Conservation (phyloP, 2,329 filamentous ascomycete species). For the Aspergillus glaucus region DNA sequence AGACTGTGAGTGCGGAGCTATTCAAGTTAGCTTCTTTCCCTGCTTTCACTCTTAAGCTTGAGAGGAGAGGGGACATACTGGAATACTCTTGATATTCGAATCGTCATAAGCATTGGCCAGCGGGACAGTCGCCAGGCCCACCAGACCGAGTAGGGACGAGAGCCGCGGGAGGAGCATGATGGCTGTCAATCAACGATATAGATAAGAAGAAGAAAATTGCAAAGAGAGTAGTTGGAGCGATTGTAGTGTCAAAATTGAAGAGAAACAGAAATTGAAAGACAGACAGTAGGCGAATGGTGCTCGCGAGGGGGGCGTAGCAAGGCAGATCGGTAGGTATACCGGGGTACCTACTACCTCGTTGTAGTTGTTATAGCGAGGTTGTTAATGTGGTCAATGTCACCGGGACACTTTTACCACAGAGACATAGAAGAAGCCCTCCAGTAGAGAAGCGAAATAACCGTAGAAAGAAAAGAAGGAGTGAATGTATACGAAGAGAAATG, state of each 20-base stretch:
- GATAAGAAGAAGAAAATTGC: background rate
- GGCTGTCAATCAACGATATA: constrained; percentile 1
- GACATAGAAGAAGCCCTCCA: background rate
- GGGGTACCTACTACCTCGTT: no score
- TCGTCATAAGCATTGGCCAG: constrained; percentile 36
- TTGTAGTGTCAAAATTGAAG: background rate
- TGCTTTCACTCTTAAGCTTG: no score
- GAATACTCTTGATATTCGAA: constrained; percentile 58
- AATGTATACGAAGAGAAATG: constrained; percentile 1
- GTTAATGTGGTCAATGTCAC: no score
- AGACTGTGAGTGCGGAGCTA: constrained; percentile 85
- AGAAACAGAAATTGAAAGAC: background rate
- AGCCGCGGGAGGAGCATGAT: constrained; percentile 29
- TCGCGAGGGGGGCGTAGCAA: no score
- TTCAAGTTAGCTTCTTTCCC: constrained; percentile 10
- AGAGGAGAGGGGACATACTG: constrained; percentile 42
- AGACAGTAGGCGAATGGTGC: background rate
- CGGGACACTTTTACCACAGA: no score
- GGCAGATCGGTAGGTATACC: no score
- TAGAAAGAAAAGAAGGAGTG: constrained; percentile 7
- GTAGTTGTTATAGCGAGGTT: no score
- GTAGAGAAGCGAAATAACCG: constrained; percentile 1
- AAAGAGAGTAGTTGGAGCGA: background rate
- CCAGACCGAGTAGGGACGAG: constrained; percentile 29
- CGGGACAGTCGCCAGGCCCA: constrained; percentile 26